Base-by-base conservation (phyloP, 305 asterid genomes). In the Andrographis paniculata region DNA sequence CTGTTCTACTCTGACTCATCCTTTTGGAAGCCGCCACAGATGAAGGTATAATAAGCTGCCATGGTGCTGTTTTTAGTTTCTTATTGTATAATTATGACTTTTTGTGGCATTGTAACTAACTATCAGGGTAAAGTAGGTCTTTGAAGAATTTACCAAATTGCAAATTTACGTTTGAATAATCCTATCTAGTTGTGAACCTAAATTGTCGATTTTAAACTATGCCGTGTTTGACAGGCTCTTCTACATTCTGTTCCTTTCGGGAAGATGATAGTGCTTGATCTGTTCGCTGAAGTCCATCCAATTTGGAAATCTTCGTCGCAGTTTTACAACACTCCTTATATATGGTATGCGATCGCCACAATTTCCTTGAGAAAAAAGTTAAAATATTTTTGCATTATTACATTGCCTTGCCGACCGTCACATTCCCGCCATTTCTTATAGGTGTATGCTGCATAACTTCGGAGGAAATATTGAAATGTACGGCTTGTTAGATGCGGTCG, bases 381-480 rank as follows among this genome's bases (percentile, higher is more conserved):
- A 41, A 22, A 45, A 53, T 53, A 50, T 24, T 21, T 20, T 33
- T 50, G 37, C 24, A 12, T 21, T 31, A 33, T 42, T 57, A 17
- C 48, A 19, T 39, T 24, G 13, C 47, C 47, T 62, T n/a, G 19
- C 23, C 48, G 33, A 30, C 50, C 46, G 42, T 46, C 24, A 53
- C 16, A 44, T 37, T 51, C 28, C 16, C 33, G 33, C 23, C 31
- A 1, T 60, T 52, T 17, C 22, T 58, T 44, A 65, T 70, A 89
- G 99, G 99, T 91, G 99, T 65, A 86, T 91, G 99, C 63, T 91
- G 71, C 99, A 91, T 71, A 91, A 91, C 64, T 91, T 91, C 65
- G 99, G 99, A 59, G 99, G 99, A 60, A 91, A 91, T 63, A 77
- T 86, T 40, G 99, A 91, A 70, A 91, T 86, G 99, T 91, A 91